These are phyloP conservation scores for Xylaria sp. DNA, from an alignment of 2,329 filamentous ascomycete genomes.

Conservation along the genomic window DNA sequence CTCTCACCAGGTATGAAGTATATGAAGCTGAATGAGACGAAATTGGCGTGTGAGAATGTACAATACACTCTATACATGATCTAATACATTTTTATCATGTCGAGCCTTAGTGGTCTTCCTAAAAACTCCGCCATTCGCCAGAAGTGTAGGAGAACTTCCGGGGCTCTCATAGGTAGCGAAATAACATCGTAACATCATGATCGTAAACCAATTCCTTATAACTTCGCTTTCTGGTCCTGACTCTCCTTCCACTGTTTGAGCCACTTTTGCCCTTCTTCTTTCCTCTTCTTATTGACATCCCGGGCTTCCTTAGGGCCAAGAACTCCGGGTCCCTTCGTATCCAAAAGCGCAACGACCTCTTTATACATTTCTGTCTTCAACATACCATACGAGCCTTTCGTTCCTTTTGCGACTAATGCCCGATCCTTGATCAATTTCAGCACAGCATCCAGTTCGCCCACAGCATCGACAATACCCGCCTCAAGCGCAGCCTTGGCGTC, in stretches of 20 bases:
- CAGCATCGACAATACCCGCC: conserved; percentile 73
- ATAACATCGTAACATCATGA: conserved; percentile 3
- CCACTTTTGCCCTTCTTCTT: conserved; percentile 58
- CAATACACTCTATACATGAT: neutral
- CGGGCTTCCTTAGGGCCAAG: conserved; percentile 52
- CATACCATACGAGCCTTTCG: conserved; percentile 73
- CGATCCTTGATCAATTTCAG: conserved; percentile 69
- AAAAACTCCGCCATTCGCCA: neutral
- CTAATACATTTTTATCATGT: neutral
- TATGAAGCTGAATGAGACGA: neutral
- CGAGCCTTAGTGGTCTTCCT: neutral
- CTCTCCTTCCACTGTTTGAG: conserved; percentile 61
- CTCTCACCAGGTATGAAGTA: neutral
- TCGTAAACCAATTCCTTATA: conserved; percentile 45
- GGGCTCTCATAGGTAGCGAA: neutral
- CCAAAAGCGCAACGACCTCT: conserved; percentile 70
- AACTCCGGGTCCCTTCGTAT: conserved; percentile 48
- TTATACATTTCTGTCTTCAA: conserved; percentile 82
- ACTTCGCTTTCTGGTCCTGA: conserved; percentile 56
- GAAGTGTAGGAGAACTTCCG: neutral
- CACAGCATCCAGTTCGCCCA: conserved; percentile 67
- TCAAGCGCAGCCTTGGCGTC: conserved; percentile 70
- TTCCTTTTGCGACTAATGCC: conserved; percentile 69
- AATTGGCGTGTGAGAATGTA: neutral
- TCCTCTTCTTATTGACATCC: conserved; percentile 62